Conservation (phyloP, 495 filamentous ascomycete genomes). For the Aspergillus sclerotiicarbonarius region DNA sequence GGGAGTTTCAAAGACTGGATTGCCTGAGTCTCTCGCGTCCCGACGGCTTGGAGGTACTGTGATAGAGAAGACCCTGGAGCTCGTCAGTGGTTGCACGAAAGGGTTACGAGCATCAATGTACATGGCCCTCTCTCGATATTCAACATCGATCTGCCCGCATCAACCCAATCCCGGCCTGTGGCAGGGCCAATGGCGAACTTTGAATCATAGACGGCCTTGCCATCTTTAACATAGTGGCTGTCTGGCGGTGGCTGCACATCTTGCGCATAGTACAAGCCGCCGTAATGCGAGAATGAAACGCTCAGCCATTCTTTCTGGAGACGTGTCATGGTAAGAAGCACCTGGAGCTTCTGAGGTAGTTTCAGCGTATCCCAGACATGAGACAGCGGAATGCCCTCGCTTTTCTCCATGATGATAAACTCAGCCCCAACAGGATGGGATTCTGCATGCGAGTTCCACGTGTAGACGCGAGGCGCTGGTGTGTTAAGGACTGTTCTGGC, state of each 20-base stretch:
- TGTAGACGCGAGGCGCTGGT: conserved; percentile 26
- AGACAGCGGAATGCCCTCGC: conserved; percentile 26
- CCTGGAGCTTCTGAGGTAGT: conserved; percentile 25
- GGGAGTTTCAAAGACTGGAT: conserved; percentile 23
- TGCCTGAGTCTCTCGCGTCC: conserved; percentile 28
- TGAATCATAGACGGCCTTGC: conserved; percentile 21
- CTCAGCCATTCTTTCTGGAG: conserved; percentile 33
- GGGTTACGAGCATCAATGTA: conserved; percentile 17
- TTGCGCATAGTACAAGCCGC: conserved; percentile 29
- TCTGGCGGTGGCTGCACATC: conserved; percentile 20
- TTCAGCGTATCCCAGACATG: conserved; percentile 30
- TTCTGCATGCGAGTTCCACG: conserved; percentile 27
- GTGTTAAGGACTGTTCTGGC: conserved; percentile 24
- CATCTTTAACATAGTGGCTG: conserved; percentile 24
- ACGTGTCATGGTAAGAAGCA: conserved; percentile 32
- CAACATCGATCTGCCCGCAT: conserved; percentile 29
- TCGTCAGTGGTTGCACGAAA: conserved; percentile 15
- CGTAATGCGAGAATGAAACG: conserved; percentile 31
- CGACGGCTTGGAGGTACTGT: conserved; percentile 28
- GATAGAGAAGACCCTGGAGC: conserved; percentile 23
- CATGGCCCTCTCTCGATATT: conserved; percentile 30
- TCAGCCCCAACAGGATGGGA: conserved; percentile 33
- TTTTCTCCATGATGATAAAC: conserved; percentile 39
- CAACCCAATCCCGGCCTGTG: conserved; percentile 32
- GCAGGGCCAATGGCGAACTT: conserved; percentile 34